These are phyloP conservation scores for Botryotinia convoluta DNA, from an alignment of 2,329 filamentous ascomycete genomes.

Conservation along the genomic window DNA sequence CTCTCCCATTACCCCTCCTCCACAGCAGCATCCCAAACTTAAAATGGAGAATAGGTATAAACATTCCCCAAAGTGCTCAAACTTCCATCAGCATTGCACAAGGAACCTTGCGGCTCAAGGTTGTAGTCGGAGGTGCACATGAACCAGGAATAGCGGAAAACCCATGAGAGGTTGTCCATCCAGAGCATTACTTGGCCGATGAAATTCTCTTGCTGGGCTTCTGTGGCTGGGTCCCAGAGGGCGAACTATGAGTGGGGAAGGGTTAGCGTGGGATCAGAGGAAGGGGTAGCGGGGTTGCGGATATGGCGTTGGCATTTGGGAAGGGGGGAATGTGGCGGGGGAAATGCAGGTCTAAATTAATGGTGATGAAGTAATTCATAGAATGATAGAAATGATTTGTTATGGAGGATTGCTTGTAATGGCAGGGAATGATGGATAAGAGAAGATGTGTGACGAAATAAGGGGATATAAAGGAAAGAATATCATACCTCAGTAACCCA, in stretches of 20 bases:
- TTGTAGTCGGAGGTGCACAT: slow-evolving; percentile 12
- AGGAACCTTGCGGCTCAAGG: background rate
- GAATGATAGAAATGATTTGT: background rate
- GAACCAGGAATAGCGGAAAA: slow-evolving; percentile 19
- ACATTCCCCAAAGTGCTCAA: background rate
- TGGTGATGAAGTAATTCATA: background rate
- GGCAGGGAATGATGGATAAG: too few species aligned
- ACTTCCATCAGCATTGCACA: background rate
- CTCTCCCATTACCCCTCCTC: background rate
- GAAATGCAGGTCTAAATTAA: background rate
- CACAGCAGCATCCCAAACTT: background rate
- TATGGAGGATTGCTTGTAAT: rapidly evolving
- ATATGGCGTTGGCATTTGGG: too few species aligned
- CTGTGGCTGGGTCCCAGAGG: background rate
- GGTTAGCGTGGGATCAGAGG: background rate
- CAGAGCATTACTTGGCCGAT: slow-evolving; percentile 43
- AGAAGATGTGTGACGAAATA: rapidly evolving
- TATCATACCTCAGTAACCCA: slow-evolving; percentile 13
- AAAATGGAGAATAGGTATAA: slow-evolving; percentile 10
- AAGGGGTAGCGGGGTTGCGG: background rate
- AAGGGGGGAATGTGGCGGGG: too few species aligned
- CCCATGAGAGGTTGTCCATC: slow-evolving; percentile 40
- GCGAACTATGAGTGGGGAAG: background rate
- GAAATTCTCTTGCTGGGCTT: slow-evolving; percentile 40
- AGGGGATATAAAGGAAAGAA: background rate